Base-by-base conservation (phyloP, 2,329 filamentous ascomycete species). In the Monosporascus sp. region DNA sequence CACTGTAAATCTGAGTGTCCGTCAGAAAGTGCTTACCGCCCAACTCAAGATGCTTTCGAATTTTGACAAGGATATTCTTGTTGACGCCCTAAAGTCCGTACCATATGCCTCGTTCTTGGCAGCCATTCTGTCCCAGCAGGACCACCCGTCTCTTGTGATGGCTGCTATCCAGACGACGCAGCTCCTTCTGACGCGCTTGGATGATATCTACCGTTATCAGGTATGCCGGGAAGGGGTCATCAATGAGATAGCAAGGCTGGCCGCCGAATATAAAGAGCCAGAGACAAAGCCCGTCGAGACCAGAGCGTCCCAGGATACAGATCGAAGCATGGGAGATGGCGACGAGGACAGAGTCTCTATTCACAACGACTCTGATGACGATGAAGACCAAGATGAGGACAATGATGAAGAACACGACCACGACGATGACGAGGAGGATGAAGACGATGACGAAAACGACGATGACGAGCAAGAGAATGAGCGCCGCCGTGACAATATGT, bases 1-100 rank as follows among this genome's bases (percentile, higher is more conserved):
- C 70, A 99, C 94, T 0, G 93, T 99, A 58, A 99, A 99, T 65
- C 75, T 97, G 17, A 90, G 84, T 52, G 94, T 99, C 41, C 88
- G 95, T 22, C 90, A 97, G 67, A 97, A 96, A 72, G 94, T 99
- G 3, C 79, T 99, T 37, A 90, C 85, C 20, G 94, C 93, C n/a
- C 94, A 99, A 65, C 75, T 97, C 45, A 97, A 97, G 74, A 97
- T 99, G 90, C 80, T 99, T 9, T 96, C 91, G 14, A 96, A 97
- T 59, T 74, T 99, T n/a, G 90, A 97, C 61, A 85, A 84, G 44
- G 78, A 81, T 38, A 90, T 99, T 49, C 80, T 99, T 4, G 81
- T 90, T 56, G 93, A 97, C 62, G 88, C 93, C 8, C 73, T 99
- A 31, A 87, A 87, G 25, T 83, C 89, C 17, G 92, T 99, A 1